Percentiles rank a stretch among this genome's conserved stretches.
phyloP scores from a whole-genome alignment of 2,329 filamentous ascomycete genomes.

The Drechslerella dactyloides region DNA sequence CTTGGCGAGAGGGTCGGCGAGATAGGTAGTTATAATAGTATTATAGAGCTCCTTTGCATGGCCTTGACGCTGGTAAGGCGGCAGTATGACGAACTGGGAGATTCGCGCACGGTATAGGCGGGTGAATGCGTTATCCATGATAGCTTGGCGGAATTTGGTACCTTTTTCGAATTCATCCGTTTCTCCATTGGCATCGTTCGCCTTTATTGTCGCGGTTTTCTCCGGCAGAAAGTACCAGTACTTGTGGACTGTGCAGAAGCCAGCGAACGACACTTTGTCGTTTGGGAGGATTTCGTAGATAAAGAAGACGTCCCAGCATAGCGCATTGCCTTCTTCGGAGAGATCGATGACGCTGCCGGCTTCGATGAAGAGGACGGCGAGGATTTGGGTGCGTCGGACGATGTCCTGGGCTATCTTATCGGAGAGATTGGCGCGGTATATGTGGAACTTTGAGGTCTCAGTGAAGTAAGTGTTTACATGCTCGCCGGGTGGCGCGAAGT shows the following conservation, averaged over 20 bases:
- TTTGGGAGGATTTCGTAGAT: conserved; percentile 64
- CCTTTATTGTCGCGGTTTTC: not conserved
- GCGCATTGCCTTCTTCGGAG: conserved; percentile 73
- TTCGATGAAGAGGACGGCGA: conserved; percentile 88
- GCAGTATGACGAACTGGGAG: conserved; percentile 90
- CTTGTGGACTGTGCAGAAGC: conserved; percentile 88
- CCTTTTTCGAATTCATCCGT: not conserved
- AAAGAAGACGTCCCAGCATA: conserved; percentile 92
- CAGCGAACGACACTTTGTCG: conserved; percentile 80
- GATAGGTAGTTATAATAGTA: conserved; percentile 74
- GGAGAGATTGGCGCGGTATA: conserved; percentile 79
- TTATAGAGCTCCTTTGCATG: conserved; percentile 82
- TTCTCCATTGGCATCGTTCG: not conserved
- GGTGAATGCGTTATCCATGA: conserved; percentile 1
- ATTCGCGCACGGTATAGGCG: conserved; percentile 64
- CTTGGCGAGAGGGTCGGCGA: conserved; percentile 70
- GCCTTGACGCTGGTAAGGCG: conserved; percentile 81
- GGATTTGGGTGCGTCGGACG: conserved; percentile 79
- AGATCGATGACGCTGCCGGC: conserved; percentile 79
- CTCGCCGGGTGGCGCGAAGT: conserved; percentile 76
- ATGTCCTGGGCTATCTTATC: conserved; percentile 72
- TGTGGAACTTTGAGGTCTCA: conserved; percentile 71
- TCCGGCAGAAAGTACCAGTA: conserved; percentile 67
- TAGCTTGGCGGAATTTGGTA: not conserved
- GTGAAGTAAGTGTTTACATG: conserved; percentile 70